Percentiles rank a stretch among this genome's conserved stretches.
Conservation (phyloP, 169 alveolate genomes). For the Miamiensis avidus region DNA sequence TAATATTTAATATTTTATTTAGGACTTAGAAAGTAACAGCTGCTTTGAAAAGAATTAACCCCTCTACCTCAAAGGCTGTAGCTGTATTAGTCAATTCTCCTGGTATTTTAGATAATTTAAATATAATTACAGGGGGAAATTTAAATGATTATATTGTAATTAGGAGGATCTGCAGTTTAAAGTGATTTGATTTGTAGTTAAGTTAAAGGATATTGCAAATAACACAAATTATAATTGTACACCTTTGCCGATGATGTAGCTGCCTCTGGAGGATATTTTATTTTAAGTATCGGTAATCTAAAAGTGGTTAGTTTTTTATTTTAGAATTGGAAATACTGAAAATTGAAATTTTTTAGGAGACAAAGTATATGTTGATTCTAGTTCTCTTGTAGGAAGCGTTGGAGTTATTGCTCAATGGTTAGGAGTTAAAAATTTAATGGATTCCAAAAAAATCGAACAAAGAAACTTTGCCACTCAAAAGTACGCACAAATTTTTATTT, state of each 20-base stretch:
- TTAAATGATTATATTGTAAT: neutral
- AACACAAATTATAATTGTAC: slow-evolving; percentile 28
- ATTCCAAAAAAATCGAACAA: slow-evolving; percentile 10
- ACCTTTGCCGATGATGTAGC: slow-evolving; percentile 56
- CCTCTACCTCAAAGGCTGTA: slow-evolving; percentile 24
- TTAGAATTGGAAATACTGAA: neutral
- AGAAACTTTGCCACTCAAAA: slow-evolving; percentile 22
- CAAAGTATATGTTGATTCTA: slow-evolving; percentile 33
- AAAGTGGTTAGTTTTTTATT: neutral
- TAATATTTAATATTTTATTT: too few relatives aligned
- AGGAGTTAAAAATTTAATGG: slow-evolving; percentile 17
- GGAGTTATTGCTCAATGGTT: slow-evolving; percentile 42
- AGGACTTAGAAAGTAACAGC: slow-evolving; percentile 12
- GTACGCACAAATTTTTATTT: neutral
- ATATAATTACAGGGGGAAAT: neutral
- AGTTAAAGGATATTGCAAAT: slow-evolving; percentile 12
- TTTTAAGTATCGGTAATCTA: slow-evolving; percentile 27
- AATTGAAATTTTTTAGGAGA: slow-evolving; percentile 9
- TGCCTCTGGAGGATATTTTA: slow-evolving; percentile 46
- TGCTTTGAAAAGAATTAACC: slow-evolving; percentile 6
- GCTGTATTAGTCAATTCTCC: slow-evolving; percentile 45
- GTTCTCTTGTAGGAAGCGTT: slow-evolving; percentile 45
- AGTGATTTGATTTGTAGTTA: slow-evolving; percentile 26
- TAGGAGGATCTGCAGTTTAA: slow-evolving; percentile 35
- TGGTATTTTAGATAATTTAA: slow-evolving; percentile 9